Base-by-base conservation (phyloP, 345 rosid genomes). In the Adansonia digitata region DNA sequence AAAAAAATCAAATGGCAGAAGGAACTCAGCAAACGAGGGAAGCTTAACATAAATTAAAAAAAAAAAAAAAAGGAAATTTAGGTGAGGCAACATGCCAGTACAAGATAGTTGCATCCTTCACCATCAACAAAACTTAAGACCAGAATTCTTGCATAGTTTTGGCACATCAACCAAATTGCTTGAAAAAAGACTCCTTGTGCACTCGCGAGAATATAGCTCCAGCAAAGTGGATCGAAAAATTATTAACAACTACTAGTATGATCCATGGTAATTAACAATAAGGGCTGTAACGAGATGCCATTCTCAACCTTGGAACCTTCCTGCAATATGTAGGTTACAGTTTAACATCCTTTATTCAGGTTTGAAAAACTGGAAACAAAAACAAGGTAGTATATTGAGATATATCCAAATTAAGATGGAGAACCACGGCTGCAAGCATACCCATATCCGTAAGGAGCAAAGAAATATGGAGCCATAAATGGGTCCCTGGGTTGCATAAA, bases 221-320 rank as follows among this genome's bases (percentile, higher is more conserved):
- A 20, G 43, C n/a, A 52, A 26, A 34, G 49, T 12, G 1, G 10
- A 24, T 37, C 55, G 10, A 14, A 31, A 64, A 39, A 48, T 22
- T 18, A 73, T 35, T 59, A 53, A 39, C 14, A 9, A 60, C 40
- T 45, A 72, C 37, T 68, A 51, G 45, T 17, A 34, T 57, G 55
- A 35, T 46, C 75, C 40, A 27, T 53, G 27, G 27, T 27, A 39
- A 67, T 80, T 81, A 89, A 72, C 78, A 82, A 75, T 91, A 89
- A 37, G 95, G 95, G 74, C 79, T 87, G 84, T 91, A 91, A 31
- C 90, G 88, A 80, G 82, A 84, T 43, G 95, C 80, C 87, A 85
- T 77, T 74, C 93, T 85, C 73, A 74, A 86, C 80, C 91, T 87
- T 18, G 87, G 87, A 61, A 84, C 72, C 79, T 91, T 91, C 83